Evolutionary conservation across 1,139 yeast genomes (phyloP).

Genomic region (Suhomyces kunorum): DNA sequence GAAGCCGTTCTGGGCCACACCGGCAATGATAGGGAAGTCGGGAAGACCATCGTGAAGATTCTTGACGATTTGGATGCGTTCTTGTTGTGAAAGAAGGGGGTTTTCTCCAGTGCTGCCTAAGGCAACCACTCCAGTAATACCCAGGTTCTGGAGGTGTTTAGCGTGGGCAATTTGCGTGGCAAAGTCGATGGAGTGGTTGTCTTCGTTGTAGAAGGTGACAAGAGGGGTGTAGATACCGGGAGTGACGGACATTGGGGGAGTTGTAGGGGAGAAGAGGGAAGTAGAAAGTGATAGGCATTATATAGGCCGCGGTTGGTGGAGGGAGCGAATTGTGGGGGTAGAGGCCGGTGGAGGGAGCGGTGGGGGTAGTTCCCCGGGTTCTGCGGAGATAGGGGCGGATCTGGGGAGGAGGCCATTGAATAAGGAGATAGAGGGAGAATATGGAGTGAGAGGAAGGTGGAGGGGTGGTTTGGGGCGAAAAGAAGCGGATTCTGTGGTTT

Average conservation of each 20-base stretch:
- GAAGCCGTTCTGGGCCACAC: slow-evolving; percentile 44
- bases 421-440: no score
- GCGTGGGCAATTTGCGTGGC: slow-evolving; percentile 39
- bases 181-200: slow-evolving; percentile 30
- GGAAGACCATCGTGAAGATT: slow-evolving; percentile 39
- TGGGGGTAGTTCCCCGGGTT: no score
- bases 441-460: no score
- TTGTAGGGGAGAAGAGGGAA: not conserved
- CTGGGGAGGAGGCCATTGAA: no score
- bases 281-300: not conserved
- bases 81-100: slow-evolving; percentile 44
- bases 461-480: no score
- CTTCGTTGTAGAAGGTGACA: slow-evolving; percentile 39
- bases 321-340: slow-evolving; percentile 7
- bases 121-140: slow-evolving; percentile 36
- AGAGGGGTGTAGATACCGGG: slow-evolving; percentile 36
- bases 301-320: slow-evolving; percentile 5
- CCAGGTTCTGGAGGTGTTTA: slow-evolving; percentile 29
- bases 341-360: slow-evolving; percentile 8
- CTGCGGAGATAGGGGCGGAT: no score
- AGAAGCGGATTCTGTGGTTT: no score
- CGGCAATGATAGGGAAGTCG: slow-evolving; percentile 43
- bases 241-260: slow-evolving; percentile 8
- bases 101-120: slow-evolving; percentile 50
- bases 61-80: slow-evolving; percentile 36